Conservation (phyloP, 2,329 filamentous ascomycete species). For the Pseudogymnoascus sp. region DNA sequence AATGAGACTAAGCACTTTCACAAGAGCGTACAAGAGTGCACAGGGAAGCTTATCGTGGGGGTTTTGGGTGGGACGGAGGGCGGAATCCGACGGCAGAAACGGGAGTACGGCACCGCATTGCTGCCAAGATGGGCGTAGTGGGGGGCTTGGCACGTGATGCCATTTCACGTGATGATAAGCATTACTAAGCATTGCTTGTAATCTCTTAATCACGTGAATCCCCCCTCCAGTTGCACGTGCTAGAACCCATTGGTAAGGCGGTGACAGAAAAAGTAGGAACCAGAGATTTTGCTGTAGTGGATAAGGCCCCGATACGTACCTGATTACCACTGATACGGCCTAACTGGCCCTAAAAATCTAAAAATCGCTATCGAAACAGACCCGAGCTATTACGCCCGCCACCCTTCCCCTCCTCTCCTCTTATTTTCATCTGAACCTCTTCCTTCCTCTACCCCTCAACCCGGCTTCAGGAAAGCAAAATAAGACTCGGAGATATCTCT, state of each 20-base stretch:
- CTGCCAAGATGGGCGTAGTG: background rate
- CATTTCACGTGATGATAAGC: background rate
- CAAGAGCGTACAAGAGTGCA: background rate
- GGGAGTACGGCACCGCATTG: constrained; percentile 6
- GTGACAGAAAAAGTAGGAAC: constrained; percentile 12
- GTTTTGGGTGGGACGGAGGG: background rate
- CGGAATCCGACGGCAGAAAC: background rate
- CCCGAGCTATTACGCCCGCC: background rate
- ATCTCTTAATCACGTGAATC: background rate
- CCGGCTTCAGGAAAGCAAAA: constrained; percentile 9
- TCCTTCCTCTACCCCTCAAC: constrained; percentile 15
- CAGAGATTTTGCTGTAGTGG: background rate
- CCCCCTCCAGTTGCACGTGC: background rate
- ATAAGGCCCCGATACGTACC: constrained; percentile 6
- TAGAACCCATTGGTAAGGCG: constrained; percentile 3
- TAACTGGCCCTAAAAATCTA: background rate
- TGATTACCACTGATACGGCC: constrained; percentile 11
- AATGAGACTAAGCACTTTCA: background rate
- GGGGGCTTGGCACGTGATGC: background rate
- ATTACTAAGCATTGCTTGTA: too few species aligned
- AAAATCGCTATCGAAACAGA: constrained; percentile 2
- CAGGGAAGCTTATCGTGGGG: background rate
- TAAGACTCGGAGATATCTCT: constrained; percentile 7
- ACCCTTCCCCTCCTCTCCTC: background rate
- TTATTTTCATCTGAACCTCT: constrained; percentile 11